A percentile compares a stretch with the other conserved stretches of the same genome.
These are phyloP conservation scores for Penicillium sp. DNA, from an alignment of 2,329 filamentous ascomycete genomes.

Conservation along the genomic window DNA sequence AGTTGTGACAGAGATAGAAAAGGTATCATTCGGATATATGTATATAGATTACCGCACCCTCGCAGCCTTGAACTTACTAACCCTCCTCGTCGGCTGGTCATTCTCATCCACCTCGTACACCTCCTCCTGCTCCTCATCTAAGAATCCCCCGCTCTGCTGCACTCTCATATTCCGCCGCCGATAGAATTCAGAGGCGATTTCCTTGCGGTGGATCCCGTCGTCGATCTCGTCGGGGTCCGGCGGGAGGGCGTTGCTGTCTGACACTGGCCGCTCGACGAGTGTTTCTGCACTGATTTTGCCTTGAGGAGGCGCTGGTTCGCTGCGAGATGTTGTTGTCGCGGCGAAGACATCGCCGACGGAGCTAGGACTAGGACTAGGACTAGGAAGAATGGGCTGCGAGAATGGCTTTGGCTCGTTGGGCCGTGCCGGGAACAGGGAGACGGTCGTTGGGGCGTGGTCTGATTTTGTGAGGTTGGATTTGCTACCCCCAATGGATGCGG, in stretches of 20 bases:
- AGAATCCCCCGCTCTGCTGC: constrained; percentile 75
- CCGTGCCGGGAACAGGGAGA: constrained; percentile 36
- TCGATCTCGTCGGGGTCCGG: constrained; percentile 65
- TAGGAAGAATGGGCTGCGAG: constrained; percentile 34
- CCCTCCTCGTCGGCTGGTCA: constrained; percentile 28
- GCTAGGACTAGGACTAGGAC: too few relatives aligned
- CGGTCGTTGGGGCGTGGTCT: constrained; percentile 20
- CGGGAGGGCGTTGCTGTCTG: constrained; percentile 22
- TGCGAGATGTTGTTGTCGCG: background rate
- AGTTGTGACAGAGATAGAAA: background rate
- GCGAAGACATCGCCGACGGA: constrained; percentile 13
- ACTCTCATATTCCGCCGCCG: constrained; percentile 78
- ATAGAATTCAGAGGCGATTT: constrained; percentile 80
- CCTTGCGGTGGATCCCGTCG: constrained; percentile 66
- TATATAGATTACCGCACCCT: constrained; percentile 28
- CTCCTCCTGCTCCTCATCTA: constrained; percentile 64
- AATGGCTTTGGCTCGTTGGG: constrained; percentile 35
- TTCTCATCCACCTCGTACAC: constrained; percentile 50
- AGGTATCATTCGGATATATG: background rate
- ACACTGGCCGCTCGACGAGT: constrained; percentile 49
- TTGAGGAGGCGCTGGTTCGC: constrained; percentile 34
- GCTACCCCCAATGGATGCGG: constrained; percentile 1
- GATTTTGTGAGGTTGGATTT: constrained; percentile 16
- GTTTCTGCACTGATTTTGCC: constrained; percentile 56
- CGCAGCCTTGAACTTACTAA: constrained; percentile 48